Evolutionary conservation across 2,329 filamentous ascomycete genomes (phyloP), one percentile per base, ranked within the genome.

Genomic region (Penicillium sp.): DNA sequence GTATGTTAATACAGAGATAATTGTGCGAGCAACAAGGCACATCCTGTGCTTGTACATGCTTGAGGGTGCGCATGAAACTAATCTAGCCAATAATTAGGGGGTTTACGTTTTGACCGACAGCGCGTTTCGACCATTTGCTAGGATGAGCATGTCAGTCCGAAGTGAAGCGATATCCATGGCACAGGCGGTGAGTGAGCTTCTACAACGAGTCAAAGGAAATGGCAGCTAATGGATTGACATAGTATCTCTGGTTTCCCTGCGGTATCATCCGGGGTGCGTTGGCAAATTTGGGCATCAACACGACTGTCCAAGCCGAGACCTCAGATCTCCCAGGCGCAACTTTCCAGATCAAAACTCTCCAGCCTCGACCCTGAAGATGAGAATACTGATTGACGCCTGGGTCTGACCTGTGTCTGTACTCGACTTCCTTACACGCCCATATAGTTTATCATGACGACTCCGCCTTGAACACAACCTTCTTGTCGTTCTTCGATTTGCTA

Each of bases 41-140:
- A 32, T 23, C 16, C 16, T 32, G 7, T 13, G 11, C 26, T 46
- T 26, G 23, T 14, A 36, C 26, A 32, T 26, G 23, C 36, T 27
- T 26, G 4, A 26, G 7, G 8, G 19, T 23, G 8, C 6, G 2
- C 10, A 16, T 42, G 14, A 49, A 27, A 34, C 45, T 53, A 26
- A 55, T 42, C 9, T 16, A 14, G 34, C 29, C 19, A 36, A 26
- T 23, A 29, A 27, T 46, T 43, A 90, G 86, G 94, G 94, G 47
- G 91, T 97, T 63, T 99, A 97, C 73, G 94, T 99, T 40, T 79
- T 99, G 48, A 97, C 93, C 13, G 94, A 99, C 75, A 91, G 91
- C 70, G 80, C 87, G 9, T 99, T 99, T 77, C 87, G 90, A 45
- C 92, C 93, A 0, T 87, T 99, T 62, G 83, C 86, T 34, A 84